Evolutionary conservation across 257 asterid genomes (phyloP).

Genomic region (Eucommia ulmoides): DNA sequence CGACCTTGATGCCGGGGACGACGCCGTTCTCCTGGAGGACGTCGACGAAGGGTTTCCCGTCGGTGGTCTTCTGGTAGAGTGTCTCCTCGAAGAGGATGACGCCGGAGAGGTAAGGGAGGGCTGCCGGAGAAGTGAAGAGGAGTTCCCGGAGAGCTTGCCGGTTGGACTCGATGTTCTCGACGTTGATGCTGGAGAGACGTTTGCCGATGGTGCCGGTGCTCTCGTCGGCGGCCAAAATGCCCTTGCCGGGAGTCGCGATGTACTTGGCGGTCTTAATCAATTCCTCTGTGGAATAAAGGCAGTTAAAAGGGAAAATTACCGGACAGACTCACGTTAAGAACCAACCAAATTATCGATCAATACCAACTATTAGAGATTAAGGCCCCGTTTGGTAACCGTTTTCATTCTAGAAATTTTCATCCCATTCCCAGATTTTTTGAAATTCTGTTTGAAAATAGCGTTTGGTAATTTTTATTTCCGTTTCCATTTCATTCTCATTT

Average conservation of each 20-base stretch:
- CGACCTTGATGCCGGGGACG: conserved; percentile 77
- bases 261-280: conserved; percentile 74
- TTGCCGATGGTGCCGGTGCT: conserved; percentile 88
- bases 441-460: too few relatives aligned
- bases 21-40: conserved; percentile 56
- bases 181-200: conserved; percentile 62
- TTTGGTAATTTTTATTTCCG: too few relatives aligned
- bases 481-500: too few relatives aligned
- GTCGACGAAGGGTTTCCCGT: conserved; percentile 70
- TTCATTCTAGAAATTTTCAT: too few relatives aligned
- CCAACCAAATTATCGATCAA: too few relatives aligned
- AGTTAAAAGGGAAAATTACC: not conserved
- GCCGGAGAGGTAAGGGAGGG: conserved; percentile 63
- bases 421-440: too few relatives aligned
- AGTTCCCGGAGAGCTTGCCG: conserved; percentile 84
- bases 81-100: conserved; percentile 89
- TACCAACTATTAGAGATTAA: too few relatives aligned
- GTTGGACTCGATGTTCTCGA: conserved; percentile 69
- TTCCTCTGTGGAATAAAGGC: conserved; percentile 29
- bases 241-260: conserved; percentile 83
- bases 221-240: conserved; percentile 85
- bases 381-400: too few relatives aligned
- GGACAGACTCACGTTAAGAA: not conserved
- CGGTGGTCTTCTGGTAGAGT: conserved; percentile 62
- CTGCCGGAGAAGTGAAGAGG: conserved; percentile 80